phyloP scores from a whole-genome alignment of 495 filamentous ascomycete species.

The Penicillium daleae region DNA sequence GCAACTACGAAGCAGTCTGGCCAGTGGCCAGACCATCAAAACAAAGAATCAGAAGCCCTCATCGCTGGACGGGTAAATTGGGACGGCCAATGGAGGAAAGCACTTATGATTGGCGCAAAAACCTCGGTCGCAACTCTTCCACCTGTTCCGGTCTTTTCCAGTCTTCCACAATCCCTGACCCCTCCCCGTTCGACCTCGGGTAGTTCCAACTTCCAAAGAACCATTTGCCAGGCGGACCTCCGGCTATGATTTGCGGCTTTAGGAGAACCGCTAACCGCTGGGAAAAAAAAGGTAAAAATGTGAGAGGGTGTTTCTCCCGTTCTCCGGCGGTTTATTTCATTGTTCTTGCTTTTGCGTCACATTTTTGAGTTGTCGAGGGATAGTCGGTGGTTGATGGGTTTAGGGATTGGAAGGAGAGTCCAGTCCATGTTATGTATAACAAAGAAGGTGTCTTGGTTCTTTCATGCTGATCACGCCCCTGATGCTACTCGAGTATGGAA shows the following conservation, averaged over 20 bases:
- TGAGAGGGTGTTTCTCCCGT: background rate
- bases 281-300: background rate
- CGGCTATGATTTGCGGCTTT: slow-evolving; percentile 3
- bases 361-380: background rate
- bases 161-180: slow-evolving; percentile 11
- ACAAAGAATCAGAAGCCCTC: slow-evolving; percentile 1
- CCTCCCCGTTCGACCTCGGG: slow-evolving; percentile 4
- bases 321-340: background rate
- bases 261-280: background rate
- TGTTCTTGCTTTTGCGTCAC: background rate
- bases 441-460: slow-evolving; percentile 2
- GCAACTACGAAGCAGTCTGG: background rate
- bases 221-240: background rate
- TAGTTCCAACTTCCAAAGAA: background rate
- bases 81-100: background rate
- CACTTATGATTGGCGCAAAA: slow-evolving; percentile 23
- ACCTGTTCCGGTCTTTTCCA: background rate
- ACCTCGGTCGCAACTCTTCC: background rate
- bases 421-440: background rate
- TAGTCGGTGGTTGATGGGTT: background rate
- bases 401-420: background rate
- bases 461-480: background rate
- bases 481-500: background rate
- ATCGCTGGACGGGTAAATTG: background rate
- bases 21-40: background rate